These are phyloP conservation scores for Chaetomiaceae sp. DNA, from an alignment of 2,329 filamentous ascomycete genomes.

Conservation along the genomic window DNA sequence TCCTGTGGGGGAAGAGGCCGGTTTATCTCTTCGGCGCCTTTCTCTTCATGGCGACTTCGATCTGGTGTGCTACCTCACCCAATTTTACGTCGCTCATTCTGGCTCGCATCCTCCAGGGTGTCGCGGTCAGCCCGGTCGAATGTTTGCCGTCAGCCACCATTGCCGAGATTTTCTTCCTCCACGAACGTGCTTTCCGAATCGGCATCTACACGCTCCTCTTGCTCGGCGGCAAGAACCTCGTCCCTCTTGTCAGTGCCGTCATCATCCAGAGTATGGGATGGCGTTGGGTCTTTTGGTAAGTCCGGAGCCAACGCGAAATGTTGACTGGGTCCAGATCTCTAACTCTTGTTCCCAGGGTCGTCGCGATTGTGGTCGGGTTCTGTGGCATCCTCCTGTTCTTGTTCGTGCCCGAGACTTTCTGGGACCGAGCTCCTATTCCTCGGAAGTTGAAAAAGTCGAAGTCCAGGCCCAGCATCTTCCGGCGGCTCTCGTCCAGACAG, in stretches of 20 bases:
- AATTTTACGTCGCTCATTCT: constrained; percentile 74
- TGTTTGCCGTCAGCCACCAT: constrained; percentile 91
- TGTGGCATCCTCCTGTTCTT: constrained; percentile 72
- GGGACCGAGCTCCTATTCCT: constrained; percentile 71
- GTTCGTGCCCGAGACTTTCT: constrained; percentile 93
- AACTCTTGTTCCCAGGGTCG: constrained; percentile 52
- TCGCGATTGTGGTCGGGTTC: constrained; percentile 73
- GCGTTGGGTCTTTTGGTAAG: constrained; percentile 87
- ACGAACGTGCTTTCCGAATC: constrained; percentile 87
- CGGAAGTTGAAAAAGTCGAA: constrained; percentile 19
- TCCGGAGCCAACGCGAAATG: constrained; percentile 1
- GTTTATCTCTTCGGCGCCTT: constrained; percentile 77
- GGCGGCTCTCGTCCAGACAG: constrained; percentile 43
- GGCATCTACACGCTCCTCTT: constrained; percentile 90
- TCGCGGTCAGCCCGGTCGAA: constrained; percentile 85
- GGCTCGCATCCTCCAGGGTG: constrained; percentile 80
- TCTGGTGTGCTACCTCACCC: constrained; percentile 86
- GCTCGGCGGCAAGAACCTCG: constrained; percentile 84
- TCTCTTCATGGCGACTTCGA: constrained; percentile 68
- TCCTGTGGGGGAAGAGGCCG: constrained; percentile 83
- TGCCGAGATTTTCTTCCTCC: constrained; percentile 92
- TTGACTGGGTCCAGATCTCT: background rate
- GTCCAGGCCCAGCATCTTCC: constrained; percentile 42
- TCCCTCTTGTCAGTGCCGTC: constrained; percentile 80
- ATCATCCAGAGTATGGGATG: constrained; percentile 75